phyloP scores from a whole-genome alignment of 139 green algal species.

The Chlorella sp. region DNA sequence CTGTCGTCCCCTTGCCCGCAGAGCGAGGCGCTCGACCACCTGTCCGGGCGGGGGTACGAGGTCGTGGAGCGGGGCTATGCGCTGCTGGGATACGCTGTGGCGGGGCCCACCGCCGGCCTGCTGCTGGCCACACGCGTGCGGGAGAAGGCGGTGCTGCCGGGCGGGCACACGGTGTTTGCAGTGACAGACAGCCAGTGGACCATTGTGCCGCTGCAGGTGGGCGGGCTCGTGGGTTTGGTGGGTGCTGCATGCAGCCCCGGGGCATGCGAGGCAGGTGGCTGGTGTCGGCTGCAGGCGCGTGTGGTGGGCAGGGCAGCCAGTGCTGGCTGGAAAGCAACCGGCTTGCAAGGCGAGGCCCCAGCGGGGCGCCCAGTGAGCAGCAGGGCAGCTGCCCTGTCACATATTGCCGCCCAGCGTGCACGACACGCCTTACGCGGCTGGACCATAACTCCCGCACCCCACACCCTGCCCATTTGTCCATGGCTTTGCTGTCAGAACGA shows the following conservation, averaged over 20 bases:
- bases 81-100: constrained; percentile 83
- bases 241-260: background rate
- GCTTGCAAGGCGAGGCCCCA: background rate
- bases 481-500: background rate
- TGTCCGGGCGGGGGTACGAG: constrained; percentile 45
- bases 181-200: constrained; percentile 86
- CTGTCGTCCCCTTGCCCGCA: background rate
- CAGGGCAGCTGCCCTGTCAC: background rate
- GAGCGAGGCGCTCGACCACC: constrained; percentile 40
- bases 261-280: too few species aligned
- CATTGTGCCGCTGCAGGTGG: constrained; percentile 78
- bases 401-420: background rate
- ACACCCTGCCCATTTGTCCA: too few species aligned
- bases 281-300: constrained; percentile 15
- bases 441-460: too few species aligned
- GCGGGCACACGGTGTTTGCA: constrained; percentile 86
- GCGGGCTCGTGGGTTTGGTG: background rate
- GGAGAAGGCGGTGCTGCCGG: constrained; percentile 80
- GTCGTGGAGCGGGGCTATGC: constrained; percentile 67
- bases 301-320: background rate
- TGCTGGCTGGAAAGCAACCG: background rate
- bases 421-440: too few species aligned
- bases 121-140: constrained; percentile 85
- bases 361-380: background rate
- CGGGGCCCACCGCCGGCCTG: constrained; percentile 77